Base-by-base conservation (phyloP, 768 basidiomycete genomes). In the Cytidiella melzeri region DNA sequence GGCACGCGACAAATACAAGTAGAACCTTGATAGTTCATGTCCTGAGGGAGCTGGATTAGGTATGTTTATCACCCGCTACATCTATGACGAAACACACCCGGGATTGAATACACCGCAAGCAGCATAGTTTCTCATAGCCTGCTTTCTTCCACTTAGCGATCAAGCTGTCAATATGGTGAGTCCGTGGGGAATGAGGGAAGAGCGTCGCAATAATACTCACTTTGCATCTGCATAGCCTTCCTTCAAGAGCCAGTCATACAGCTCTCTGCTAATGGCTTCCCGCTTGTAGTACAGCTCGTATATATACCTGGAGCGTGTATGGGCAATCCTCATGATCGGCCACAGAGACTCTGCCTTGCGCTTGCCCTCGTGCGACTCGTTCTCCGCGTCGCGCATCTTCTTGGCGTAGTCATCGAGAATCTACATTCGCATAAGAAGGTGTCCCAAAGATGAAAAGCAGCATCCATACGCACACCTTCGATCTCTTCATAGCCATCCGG, bases 91-190 rank as follows among this genome's bases (percentile, higher is more conserved):
- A n/a, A 43, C 43, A 43, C 57, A 87, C 92, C 70, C 80, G 81
- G 3, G 92, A 94, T 69, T 97, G 95, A 48, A 99, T 97, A 67
- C 96, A 99, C 40, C 96, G 76, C 45, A 98, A 69, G 62, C 96
- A 99, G 65, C 96, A 99, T 5, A 99, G 74, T 65, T 98, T 99
- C 69, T 98, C 96, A 65, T 98, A 99, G 4, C 96, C 96, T 11
- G 84, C 73, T 70, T 98, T 99, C 75, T 97, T 98, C 96, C 96
- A 99, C 67, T 99, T 99, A 30, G 96, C 96, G 63, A 99, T 87
- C 63, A 98, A 70, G 63, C 94, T 98, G 56, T 11, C 15, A 23
- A 24, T 46, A 23, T 44, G 28, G 23, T 47, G 21, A 45, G 44
- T 43, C 27, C 9, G 10, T 9, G 30, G 9, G 7, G 2, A 13